These are phyloP conservation scores for Rosellinia necatrix DNA, from an alignment of 2,329 filamentous ascomycete species.

Conservation along the genomic window DNA sequence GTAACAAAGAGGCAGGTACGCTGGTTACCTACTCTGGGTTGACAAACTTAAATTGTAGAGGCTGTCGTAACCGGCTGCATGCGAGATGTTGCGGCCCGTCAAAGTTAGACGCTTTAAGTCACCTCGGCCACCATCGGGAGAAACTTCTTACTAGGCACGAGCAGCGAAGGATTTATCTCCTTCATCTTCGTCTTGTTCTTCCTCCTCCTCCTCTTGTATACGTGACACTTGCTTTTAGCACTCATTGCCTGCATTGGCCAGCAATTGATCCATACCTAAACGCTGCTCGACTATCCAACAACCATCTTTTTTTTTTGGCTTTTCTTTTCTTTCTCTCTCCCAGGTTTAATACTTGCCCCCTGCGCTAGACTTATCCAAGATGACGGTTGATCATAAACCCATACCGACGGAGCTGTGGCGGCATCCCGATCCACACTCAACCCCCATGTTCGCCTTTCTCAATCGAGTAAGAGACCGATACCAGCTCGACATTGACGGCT, in stretches of 20 bases:
- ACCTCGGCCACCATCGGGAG: constrained; percentile 24
- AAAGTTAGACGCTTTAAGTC: constrained; percentile 1
- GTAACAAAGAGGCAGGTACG: too few relatives aligned
- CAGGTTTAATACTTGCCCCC: too few relatives aligned
- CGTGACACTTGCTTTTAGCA: not conserved
- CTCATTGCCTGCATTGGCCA: not conserved
- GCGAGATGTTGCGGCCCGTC: not conserved
- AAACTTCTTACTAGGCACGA: too few relatives aligned
- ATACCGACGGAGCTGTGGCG: constrained; percentile 66
- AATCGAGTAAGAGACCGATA: constrained; percentile 71
- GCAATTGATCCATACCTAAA: too few relatives aligned
- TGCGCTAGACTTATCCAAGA: too few relatives aligned
- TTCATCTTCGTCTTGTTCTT: too few relatives aligned
- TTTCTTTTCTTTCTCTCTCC: too few relatives aligned
- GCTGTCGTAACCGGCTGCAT: constrained; percentile 3
- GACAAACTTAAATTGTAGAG: too few relatives aligned
- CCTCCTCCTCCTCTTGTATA: too few relatives aligned
- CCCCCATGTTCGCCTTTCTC: constrained; percentile 74
- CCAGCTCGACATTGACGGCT: constrained; percentile 64
- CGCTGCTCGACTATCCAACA: too few relatives aligned
- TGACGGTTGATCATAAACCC: constrained; percentile 33
- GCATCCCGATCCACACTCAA: constrained; percentile 68
- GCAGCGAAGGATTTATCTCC: not conserved
- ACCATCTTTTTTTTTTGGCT: too few relatives aligned
- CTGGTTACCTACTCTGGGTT: too few relatives aligned